Percentiles rank a stretch among this genome's conserved stretches.
Conservation (phyloP, 768 basidiomycete genomes). For the Dioszegia crocea region DNA sequence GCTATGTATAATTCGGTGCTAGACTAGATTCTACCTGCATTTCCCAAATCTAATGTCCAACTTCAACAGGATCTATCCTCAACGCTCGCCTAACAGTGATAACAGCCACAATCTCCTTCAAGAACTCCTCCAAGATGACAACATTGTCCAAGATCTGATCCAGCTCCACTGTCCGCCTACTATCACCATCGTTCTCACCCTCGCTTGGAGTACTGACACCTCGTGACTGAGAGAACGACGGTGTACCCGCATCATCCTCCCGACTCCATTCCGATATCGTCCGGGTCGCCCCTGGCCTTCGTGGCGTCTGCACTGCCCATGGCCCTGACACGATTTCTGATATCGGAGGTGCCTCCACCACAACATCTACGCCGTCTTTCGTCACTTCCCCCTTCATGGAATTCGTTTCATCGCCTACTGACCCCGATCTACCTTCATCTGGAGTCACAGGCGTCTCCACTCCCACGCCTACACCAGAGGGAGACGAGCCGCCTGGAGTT, state of each 20-base stretch:
- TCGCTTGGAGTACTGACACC: neutral
- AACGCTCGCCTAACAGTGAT: slow-evolving; percentile 32
- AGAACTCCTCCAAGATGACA: slow-evolving; percentile 87
- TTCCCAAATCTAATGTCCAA: neutral
- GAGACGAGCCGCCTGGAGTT: slow-evolving; percentile 47
- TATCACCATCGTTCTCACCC: neutral
- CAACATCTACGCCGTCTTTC: no score
- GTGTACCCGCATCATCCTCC: neutral
- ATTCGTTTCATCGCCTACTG: no score
- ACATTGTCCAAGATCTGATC: slow-evolving; percentile 87
- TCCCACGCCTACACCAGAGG: neutral
- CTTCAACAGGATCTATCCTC: slow-evolving; percentile 31
- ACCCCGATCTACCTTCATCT: neutral
- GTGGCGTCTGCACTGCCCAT: neutral
- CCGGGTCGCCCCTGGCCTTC: neutral
- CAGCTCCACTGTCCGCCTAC: slow-evolving; percentile 49
- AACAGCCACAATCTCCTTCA: slow-evolving; percentile 64
- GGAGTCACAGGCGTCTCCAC: slow-evolving; percentile 37
- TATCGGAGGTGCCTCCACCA: neutral
- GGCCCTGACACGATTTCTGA: neutral
- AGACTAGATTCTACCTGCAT: neutral
- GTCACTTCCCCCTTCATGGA: no score
- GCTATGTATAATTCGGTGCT: neutral
- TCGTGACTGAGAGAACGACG: neutral
- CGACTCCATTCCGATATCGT: neutral